Conservation (phyloP, 1,284 basidiomycete species). For the Sporisorium scitamineum region DNA sequence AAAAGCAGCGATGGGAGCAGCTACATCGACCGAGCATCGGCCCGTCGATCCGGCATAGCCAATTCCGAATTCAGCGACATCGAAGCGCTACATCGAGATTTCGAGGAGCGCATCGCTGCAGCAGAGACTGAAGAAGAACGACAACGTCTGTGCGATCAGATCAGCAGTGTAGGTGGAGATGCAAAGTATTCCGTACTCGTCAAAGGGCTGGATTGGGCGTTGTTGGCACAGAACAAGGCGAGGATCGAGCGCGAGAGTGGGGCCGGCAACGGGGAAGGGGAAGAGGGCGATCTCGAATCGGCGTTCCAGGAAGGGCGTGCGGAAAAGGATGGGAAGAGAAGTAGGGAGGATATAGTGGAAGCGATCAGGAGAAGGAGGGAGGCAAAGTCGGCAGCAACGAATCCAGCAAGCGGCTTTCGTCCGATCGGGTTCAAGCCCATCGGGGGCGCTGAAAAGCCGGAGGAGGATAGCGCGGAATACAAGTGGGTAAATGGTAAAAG, state of each 20-base stretch:
- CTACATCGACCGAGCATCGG: constrained; percentile 51
- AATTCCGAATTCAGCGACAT: constrained; percentile 72
- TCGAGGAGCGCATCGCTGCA: constrained; percentile 74
- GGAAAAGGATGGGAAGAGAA: constrained; percentile 22
- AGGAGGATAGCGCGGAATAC: constrained; percentile 70
- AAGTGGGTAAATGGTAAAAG: constrained; percentile 68
- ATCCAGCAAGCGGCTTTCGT: constrained; percentile 71
- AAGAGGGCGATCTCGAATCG: constrained; percentile 82
- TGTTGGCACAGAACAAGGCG: constrained; percentile 85
- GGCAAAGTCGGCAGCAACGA: constrained; percentile 65
- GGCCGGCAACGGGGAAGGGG: constrained; percentile 73
- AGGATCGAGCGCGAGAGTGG: constrained; percentile 67
- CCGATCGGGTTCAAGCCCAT: constrained; percentile 80
- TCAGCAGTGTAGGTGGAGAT: constrained; percentile 87
- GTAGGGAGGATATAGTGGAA: constrained; percentile 78
- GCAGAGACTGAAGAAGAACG: constrained; percentile 76
- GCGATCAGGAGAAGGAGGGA: constrained; percentile 77
- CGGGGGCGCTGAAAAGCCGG: constrained; percentile 68
- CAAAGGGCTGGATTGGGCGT: constrained; percentile 87
- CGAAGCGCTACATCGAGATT: constrained; percentile 82
- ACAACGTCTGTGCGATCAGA: constrained; percentile 76
- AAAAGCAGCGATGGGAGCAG: background rate
- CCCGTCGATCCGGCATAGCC: constrained; percentile 26
- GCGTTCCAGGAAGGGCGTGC: constrained; percentile 72
- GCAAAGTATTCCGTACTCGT: constrained; percentile 85